Evolutionary conservation across 306 rosid genomes (phyloP).

Genomic region (Fragaria nilgerrensis): DNA sequence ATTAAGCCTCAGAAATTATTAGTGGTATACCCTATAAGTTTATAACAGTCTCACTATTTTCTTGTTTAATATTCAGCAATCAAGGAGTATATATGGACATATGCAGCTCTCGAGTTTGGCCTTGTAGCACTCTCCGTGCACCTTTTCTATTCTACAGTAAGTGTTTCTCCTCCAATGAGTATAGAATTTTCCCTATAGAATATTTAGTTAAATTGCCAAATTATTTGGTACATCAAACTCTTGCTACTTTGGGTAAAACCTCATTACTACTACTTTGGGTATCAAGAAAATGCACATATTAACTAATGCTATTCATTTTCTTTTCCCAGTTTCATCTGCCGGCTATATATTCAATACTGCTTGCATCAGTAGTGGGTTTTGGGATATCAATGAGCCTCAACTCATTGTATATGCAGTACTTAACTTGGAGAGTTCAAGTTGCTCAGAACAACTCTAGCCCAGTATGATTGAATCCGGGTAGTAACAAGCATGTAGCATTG

Average conservation of each 20-base stretch:
- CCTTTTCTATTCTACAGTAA: slow-evolving; percentile 67
- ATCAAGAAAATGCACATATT: not conserved
- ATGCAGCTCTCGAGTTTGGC: slow-evolving; percentile 95
- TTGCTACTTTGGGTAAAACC: not conserved
- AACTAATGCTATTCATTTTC: slow-evolving; percentile 14
- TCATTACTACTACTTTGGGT: not conserved
- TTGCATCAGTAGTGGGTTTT: slow-evolving; percentile 74
- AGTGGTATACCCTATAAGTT: not conserved
- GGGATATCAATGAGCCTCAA: slow-evolving; percentile 79
- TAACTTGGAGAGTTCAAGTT: slow-evolving; percentile 65
- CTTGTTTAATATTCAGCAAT: slow-evolving; percentile 61
- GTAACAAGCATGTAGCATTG: not conserved
- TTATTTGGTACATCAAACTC: not conserved
- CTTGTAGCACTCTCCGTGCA: slow-evolving; percentile 78
- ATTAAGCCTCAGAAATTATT: slow-evolving; percentile 13
- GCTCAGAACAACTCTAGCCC: slow-evolving; percentile 40
- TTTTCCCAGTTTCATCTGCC: slow-evolving; percentile 68
- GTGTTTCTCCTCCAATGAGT: slow-evolving; percentile 18
- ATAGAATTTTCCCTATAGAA: not conserved
- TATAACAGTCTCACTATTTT: slow-evolving; percentile 3
- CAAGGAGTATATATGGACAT: slow-evolving; percentile 93
- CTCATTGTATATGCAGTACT: slow-evolving; percentile 54
- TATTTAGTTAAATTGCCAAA: not conserved
- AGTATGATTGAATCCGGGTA: slow-evolving; percentile 37
- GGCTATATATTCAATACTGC: slow-evolving; percentile 65